Evolutionary conservation across 129 eudicot species (phyloP).

Genomic region (Apium graveolens): DNA sequence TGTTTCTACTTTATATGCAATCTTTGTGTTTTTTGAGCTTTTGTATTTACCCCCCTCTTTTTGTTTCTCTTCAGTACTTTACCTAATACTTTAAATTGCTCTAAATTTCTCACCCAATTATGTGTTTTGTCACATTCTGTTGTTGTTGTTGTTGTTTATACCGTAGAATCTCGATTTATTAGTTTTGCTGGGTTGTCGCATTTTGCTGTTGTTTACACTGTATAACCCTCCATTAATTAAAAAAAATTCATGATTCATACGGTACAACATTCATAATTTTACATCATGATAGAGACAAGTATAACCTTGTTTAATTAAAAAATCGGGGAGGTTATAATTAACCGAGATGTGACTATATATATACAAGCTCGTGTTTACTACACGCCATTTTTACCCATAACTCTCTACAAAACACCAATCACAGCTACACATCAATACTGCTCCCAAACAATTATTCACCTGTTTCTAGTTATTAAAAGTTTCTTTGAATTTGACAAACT

Average conservation of each 20-base stretch:
- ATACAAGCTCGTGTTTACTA: no score
- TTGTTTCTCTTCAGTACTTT: neutral
- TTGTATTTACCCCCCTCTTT: neutral
- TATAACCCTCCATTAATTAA: no score
- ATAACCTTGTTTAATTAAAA: neutral
- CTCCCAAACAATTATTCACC: neutral
- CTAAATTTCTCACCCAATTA: no score
- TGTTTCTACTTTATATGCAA: neutral
- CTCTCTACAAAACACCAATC: neutral
- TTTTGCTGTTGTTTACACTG: neutral
- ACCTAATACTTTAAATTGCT: neutral
- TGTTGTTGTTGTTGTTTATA: no score
- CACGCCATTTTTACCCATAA: no score
- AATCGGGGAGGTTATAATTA: no score
- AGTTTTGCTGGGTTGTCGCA: neutral
- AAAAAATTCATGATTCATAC: no score
- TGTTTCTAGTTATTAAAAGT: neutral
- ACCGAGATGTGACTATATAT: neutral
- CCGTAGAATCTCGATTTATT: no score
- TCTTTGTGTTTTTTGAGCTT: neutral
- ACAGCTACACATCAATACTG: no score
- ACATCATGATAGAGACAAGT: no score
- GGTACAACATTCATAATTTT: no score
- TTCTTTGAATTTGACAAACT: neutral
- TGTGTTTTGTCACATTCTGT: no score